A percentile compares a stretch with the other conserved stretches of the same genome.
Conservation (phyloP, 2,329 filamentous ascomycete genomes). For the Iodosphaeria phyllophila region DNA sequence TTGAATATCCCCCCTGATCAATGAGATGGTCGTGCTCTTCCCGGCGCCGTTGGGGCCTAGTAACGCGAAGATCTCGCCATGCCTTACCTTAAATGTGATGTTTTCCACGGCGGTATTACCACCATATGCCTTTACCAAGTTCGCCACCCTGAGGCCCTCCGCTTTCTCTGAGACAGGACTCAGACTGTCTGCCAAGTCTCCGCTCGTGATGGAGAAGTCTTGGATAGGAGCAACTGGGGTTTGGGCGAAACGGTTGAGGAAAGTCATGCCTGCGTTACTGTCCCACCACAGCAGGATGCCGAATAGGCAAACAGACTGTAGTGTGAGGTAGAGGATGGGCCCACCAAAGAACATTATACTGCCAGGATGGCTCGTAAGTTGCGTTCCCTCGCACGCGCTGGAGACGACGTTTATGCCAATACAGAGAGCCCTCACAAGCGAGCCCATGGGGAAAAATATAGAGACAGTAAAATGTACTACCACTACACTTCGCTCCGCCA, state of each 20-base stretch:
- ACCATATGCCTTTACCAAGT: slow-evolving; percentile 66
- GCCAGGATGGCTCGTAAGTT: slow-evolving; percentile 49
- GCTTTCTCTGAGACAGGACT: slow-evolving; percentile 36
- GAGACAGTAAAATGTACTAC: slow-evolving; percentile 61
- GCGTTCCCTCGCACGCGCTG: slow-evolving; percentile 47
- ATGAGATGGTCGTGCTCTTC: slow-evolving; percentile 74
- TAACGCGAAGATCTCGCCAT: slow-evolving; percentile 72
- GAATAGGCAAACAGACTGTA: slow-evolving; percentile 58
- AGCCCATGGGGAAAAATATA: slow-evolving; percentile 58
- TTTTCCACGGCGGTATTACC: slow-evolving; percentile 70
- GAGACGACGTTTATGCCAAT: slow-evolving; percentile 71
- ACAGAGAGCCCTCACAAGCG: slow-evolving; percentile 55
- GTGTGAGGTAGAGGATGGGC: slow-evolving; percentile 63
- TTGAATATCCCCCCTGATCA: slow-evolving; percentile 75
- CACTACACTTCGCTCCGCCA: slow-evolving; percentile 47
- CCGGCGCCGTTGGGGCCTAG: slow-evolving; percentile 84
- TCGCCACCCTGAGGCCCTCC: slow-evolving; percentile 60
- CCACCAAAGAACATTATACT: slow-evolving; percentile 61
- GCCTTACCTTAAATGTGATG: slow-evolving; percentile 63
- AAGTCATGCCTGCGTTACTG: slow-evolving; percentile 43
- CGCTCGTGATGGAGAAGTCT: slow-evolving; percentile 21
- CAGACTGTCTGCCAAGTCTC: slow-evolving; percentile 47
- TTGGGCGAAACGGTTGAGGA: slow-evolving; percentile 18
- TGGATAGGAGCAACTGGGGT: slow-evolving; percentile 10
- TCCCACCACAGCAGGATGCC: slow-evolving; percentile 62